Evolutionary conservation across 78 protist genomes (phyloP).

Genomic region (Polysphondylium violaceum): DNA sequence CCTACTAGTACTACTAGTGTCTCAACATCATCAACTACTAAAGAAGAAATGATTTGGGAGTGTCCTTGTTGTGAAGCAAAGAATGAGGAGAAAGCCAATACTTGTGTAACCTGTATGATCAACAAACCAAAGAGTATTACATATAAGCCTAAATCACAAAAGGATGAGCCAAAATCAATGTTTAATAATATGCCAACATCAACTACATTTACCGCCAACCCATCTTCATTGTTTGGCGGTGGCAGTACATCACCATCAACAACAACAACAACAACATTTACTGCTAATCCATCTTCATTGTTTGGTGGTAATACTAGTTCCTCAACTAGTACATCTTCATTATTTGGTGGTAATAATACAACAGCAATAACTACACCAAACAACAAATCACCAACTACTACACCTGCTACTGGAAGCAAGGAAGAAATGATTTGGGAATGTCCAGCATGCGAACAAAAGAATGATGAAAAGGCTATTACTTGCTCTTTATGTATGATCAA

Average conservation of each 20-base stretch:
- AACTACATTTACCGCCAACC: not conserved
- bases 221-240: not conserved
- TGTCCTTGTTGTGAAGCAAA: not conserved
- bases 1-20: not conserved
- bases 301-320: not conserved
- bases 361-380: not conserved
- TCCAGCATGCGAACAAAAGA: not conserved
- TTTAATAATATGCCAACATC: not conserved
- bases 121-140: not conserved
- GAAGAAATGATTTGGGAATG: not conserved
- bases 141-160: not conserved
- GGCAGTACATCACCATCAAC: not conserved
- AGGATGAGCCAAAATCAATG: not conserved
- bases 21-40: not conserved
- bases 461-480: no score
- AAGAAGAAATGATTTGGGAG: not conserved
- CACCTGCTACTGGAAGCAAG: not conserved
- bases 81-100: no score
- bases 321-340: not conserved
- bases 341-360: constrained; percentile 2
- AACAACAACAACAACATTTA: not conserved
- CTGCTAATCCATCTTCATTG: not conserved
- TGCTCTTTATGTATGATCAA: not conserved
- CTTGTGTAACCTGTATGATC: not conserved
- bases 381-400: not conserved